Percentiles rank a stretch among this genome's conserved stretches.
These are phyloP conservation scores for Boletus insuetus DNA, from an alignment of 768 basidiomycete genomes.

Conservation along the genomic window DNA sequence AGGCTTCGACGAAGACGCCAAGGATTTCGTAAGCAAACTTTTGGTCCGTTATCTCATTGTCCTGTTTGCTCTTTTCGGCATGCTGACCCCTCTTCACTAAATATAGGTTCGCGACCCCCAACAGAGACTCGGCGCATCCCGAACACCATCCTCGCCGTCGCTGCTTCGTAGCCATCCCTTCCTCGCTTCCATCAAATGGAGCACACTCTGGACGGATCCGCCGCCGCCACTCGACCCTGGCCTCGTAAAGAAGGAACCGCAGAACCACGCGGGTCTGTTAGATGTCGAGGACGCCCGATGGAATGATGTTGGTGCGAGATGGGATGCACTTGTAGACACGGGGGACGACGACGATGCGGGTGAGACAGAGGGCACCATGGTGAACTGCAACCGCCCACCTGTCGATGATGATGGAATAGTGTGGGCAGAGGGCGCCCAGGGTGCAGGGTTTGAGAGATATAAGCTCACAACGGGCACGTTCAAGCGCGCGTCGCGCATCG, in stretches of 20 bases:
- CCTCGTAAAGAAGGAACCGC: conserved; percentile 46
- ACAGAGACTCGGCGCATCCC: conserved; percentile 56
- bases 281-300: conserved; percentile 37
- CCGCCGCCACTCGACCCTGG: conserved; percentile 60
- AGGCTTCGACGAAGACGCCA: conserved; percentile 77
- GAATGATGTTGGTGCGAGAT: conserved; percentile 53
- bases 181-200: conserved; percentile 59
- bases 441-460: conserved; percentile 29
- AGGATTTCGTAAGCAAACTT: conserved; percentile 74
- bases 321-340: conserved; percentile 46
- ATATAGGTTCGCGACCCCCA: conserved; percentile 56
- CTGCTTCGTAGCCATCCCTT: conserved; percentile 61
- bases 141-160: conserved; percentile 38
- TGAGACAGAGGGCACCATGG: conserved; percentile 7
- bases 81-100: conserved; percentile 8
- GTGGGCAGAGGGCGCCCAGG: conserved; percentile 52
- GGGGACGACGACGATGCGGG: conserved; percentile 27
- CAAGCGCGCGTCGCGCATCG: conserved; percentile 23
- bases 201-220: conserved; percentile 60
- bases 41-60: conserved; percentile 45
- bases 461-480: conserved; percentile 10
- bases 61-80: background rate
- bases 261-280: conserved; percentile 5
- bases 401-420: conserved; percentile 40
- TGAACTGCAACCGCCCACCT: background rate